Conservation (phyloP, 768 basidiomycete species). For the Boletellus ananas region DNA sequence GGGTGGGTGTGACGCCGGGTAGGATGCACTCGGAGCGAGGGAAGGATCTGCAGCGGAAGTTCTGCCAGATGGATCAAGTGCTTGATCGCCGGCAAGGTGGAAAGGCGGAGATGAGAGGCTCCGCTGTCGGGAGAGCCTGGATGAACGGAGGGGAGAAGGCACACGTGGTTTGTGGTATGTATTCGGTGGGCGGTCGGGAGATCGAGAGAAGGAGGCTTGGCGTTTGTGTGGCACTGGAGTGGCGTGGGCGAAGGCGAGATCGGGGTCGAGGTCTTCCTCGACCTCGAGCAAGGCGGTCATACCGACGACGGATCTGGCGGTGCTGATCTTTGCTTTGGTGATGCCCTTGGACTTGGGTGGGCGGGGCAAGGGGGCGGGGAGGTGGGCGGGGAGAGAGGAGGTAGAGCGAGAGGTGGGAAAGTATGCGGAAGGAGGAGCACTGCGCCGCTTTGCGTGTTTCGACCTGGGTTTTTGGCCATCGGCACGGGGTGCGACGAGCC, state of each 20-base stretch:
- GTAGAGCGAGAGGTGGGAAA: constrained; percentile 20
- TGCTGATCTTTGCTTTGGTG: constrained; percentile 30
- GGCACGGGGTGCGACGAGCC: constrained; percentile 45
- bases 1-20: constrained; percentile 11
- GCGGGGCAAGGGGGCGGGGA: constrained; percentile 11
- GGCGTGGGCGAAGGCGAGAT: constrained; percentile 8
- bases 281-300: constrained; percentile 54
- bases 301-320: constrained; percentile 44
- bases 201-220: constrained; percentile 7
- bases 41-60: constrained; percentile 2
- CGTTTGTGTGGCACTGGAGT: constrained; percentile 16
- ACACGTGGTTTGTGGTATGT: constrained; percentile 20
- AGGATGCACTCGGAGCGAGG: constrained; percentile 7
- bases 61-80: neutral
- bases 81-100: constrained; percentile 5
- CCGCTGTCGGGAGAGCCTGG: constrained; percentile 28
- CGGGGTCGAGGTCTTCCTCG: constrained; percentile 41
- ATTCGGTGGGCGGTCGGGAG: constrained; percentile 8
- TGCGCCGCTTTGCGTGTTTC: constrained; percentile 20
- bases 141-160: constrained; percentile 21
- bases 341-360: constrained; percentile 27
- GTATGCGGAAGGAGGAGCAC: constrained; percentile 10
- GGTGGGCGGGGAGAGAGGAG: constrained; percentile 18
- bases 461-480: constrained; percentile 14
- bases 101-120: constrained; percentile 30